These are phyloP conservation scores for Trichoderma gamsii DNA, from an alignment of 495 filamentous ascomycete species.

Conservation along the genomic window DNA sequence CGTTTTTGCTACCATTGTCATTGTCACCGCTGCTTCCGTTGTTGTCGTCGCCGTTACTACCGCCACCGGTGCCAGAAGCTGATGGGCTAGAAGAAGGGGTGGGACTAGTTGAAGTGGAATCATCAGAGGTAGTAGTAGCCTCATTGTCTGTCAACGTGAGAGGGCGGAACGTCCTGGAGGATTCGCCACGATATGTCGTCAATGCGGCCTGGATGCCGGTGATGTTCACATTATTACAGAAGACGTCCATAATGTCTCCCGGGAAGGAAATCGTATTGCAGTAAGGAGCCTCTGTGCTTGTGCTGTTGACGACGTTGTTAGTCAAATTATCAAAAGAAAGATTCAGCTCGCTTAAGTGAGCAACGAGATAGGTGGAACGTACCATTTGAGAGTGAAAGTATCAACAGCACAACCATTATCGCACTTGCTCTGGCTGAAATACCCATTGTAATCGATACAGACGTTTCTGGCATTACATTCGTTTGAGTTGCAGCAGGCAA, in stretches of 20 bases:
- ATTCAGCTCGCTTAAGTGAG: not conserved
- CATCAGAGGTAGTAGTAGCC: conserved; percentile 8
- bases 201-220: conserved; percentile 28
- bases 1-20: conserved; percentile 10
- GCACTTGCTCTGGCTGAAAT: conserved; percentile 26
- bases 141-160: conserved; percentile 19
- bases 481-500: conserved; percentile 32
- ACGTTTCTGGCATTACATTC: conserved; percentile 27
- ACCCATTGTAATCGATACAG: conserved; percentile 28
- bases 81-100: conserved; percentile 10
- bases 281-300: conserved; percentile 22
- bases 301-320: conserved; percentile 24
- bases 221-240: conserved; percentile 27
- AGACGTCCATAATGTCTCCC: conserved; percentile 34
- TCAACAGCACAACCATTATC: conserved; percentile 32
- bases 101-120: conserved; percentile 12
- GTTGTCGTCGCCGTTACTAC: not conserved
- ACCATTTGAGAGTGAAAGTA: conserved; percentile 37
- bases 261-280: conserved; percentile 36
- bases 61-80: not conserved
- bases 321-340: not conserved
- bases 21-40: conserved; percentile 9
- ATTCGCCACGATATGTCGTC: conserved; percentile 34
- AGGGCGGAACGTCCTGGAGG: conserved; percentile 26
- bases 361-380: conserved; percentile 13